A percentile compares a stretch with the other conserved stretches of the same genome.
Conservation (phyloP, 805 yeast species). For the Candida quercuum region DNA sequence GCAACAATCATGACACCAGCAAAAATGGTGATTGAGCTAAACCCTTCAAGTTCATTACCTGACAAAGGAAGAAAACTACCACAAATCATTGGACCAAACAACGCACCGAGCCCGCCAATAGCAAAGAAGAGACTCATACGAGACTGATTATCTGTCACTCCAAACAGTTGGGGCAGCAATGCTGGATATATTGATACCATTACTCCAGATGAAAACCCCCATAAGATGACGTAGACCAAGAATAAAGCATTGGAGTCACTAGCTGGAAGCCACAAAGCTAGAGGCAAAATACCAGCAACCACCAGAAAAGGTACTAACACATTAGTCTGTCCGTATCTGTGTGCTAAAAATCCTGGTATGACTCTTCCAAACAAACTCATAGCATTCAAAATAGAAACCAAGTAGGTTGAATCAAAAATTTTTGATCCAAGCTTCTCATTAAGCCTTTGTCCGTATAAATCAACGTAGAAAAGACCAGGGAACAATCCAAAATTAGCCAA, state of each 20-base stretch:
- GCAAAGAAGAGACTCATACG: slow-evolving; percentile 27
- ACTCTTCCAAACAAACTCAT: slow-evolving; percentile 47
- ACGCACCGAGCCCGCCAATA: slow-evolving; percentile 24
- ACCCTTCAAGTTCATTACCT: slow-evolving; percentile 15
- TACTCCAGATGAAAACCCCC: slow-evolving; percentile 32
- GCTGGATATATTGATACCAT: slow-evolving; percentile 30
- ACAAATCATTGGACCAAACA: slow-evolving; percentile 31
- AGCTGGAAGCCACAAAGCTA: slow-evolving; percentile 31
- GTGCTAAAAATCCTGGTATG: slow-evolving; percentile 41
- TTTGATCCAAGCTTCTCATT: slow-evolving; percentile 1
- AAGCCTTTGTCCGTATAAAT: slow-evolving; percentile 10
- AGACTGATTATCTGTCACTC: slow-evolving; percentile 27
- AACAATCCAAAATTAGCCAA: slow-evolving; percentile 26
- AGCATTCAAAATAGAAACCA: slow-evolving; percentile 28
- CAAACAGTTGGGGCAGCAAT: slow-evolving; percentile 29
- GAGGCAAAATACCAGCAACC: slow-evolving; percentile 26
- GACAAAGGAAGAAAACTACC: slow-evolving; percentile 28
- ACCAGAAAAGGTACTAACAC: slow-evolving; percentile 25
- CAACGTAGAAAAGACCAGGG: slow-evolving; percentile 25
- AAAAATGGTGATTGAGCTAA: slow-evolving; percentile 25
- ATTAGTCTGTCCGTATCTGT: slow-evolving; percentile 42
- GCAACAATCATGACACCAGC: slow-evolving; percentile 26
- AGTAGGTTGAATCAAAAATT: slow-evolving; percentile 3
- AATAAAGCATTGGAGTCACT: slow-evolving; percentile 22
- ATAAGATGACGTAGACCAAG: slow-evolving; percentile 27